A percentile compares a stretch with the other conserved stretches of the same genome.
Evolutionary conservation across 1,284 basidiomycete genomes (phyloP).

Genomic region (Sanghuangporus sanghuang): DNA sequence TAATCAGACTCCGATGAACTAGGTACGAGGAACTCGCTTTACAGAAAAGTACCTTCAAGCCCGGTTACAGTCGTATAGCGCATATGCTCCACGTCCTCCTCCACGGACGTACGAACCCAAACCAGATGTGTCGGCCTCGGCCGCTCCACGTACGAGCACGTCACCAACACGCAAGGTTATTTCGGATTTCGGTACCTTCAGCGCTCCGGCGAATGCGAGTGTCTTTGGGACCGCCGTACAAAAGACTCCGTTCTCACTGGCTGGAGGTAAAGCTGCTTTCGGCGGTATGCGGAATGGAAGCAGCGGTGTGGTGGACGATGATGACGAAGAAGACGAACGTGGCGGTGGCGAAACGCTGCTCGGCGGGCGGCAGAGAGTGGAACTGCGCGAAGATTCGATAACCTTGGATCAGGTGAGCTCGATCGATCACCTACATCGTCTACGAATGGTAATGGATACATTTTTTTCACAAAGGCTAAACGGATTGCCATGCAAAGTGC

Average conservation of each 20-base stretch:
- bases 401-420: slow-evolving; percentile 77
- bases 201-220: slow-evolving; percentile 67
- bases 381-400: slow-evolving; percentile 76
- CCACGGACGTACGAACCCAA: slow-evolving; percentile 37
- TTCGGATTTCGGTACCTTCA: slow-evolving; percentile 85
- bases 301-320: slow-evolving; percentile 31
- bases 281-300: slow-evolving; percentile 55
- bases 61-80: slow-evolving; percentile 54
- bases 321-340: slow-evolving; percentile 58
- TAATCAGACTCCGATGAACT: neutral
- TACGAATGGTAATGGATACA: neutral
- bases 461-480: slow-evolving; percentile 27
- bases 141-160: slow-evolving; percentile 31
- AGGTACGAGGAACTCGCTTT: slow-evolving; percentile 90
- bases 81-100: slow-evolving; percentile 46
- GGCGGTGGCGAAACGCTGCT: slow-evolving; percentile 42
- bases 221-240: slow-evolving; percentile 80
- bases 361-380: slow-evolving; percentile 63
- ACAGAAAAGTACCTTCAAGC: slow-evolving; percentile 90
- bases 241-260: slow-evolving; percentile 71
- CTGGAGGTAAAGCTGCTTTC: slow-evolving; percentile 76
- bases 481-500: slow-evolving; percentile 41
- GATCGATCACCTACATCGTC: neutral
- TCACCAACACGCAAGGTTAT: slow-evolving; percentile 82
- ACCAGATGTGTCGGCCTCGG: slow-evolving; percentile 29